Evolutionary conservation across 371 early-diverging fungal genomes (phyloP), one percentile per base, ranked within the genome.

Genomic region (Circinella minor): DNA sequence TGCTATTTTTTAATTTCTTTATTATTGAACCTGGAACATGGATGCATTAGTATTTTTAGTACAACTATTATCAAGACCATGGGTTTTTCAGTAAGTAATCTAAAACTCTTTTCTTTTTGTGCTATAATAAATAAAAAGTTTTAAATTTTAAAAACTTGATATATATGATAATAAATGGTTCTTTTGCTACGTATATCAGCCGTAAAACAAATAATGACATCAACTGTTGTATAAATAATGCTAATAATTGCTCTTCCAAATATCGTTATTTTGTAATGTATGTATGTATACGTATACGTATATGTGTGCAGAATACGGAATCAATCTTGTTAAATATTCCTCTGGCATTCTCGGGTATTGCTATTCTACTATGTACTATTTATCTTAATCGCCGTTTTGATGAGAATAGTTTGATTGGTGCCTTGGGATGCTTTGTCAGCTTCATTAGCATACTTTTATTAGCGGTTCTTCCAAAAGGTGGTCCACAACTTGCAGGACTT

Each of bases 51-150:
- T 39, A 75, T 67, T 17, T 80, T 74, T 43, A 74, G 69, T 64
- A 66, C 75, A 10, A 71, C 71, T 37, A 71, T 80, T 39, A 71
- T 75, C 36, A 67, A 73, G 48, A 69, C 63, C 17, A 75, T 80
- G 75, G 77, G 77, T 1, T 80, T 77, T 63, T 64, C 71, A 15
- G 79, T 77, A 74, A 69, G 74, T n/a, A 27, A 27, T 2, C 27
- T 27, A 27, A 27, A 27, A 27, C 27, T 27, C 27, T 27, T 27
- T 27, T 27, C 27, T 27, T 27, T 27, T 27, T 27, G 27, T 27
- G 27, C 27, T 27, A 27, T 27, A 27, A 27, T 27, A 27, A 27
- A 27, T 27, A 27, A 27, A 27, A 2, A 27, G 27, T 2, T 27
- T 27, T 27, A 2, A 27, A 2, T 27, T 27, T 27, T 27, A 1